phyloP scores from a whole-genome alignment of 257 asterid genomes.

The Capsicum pubescens region DNA sequence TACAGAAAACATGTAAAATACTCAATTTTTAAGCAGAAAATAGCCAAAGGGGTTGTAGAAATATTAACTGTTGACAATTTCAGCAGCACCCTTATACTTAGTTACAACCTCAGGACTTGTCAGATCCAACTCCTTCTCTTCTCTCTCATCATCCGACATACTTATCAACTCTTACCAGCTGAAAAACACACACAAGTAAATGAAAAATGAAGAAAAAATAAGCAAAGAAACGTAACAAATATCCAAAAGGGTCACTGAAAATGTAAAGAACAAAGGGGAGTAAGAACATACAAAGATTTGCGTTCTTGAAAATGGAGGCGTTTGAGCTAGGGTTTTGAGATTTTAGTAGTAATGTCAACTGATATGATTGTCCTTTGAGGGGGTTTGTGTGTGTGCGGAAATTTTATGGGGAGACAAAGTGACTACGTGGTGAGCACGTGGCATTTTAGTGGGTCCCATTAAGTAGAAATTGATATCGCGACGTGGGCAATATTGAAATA shows the following conservation, averaged over 20 bases:
- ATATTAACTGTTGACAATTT: constrained; percentile 75
- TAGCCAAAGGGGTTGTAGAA: background rate
- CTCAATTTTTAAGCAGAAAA: background rate
- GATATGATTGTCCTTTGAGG: background rate
- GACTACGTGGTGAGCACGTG: background rate
- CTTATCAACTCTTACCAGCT: constrained; percentile 33
- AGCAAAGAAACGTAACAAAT: background rate
- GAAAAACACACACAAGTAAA: constrained; percentile 8
- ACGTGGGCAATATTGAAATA: background rate
- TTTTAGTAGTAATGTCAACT: background rate
- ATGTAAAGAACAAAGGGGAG: background rate
- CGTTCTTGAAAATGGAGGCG: constrained; percentile 13
- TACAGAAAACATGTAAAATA: background rate
- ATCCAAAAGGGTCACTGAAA: background rate
- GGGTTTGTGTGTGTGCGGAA: background rate
- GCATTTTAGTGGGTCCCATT: background rate
- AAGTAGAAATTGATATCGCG: background rate
- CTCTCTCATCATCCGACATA: constrained; percentile 95
- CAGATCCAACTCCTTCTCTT: constrained; percentile 94
- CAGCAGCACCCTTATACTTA: constrained; percentile 89
- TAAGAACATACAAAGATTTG: too few relatives aligned
- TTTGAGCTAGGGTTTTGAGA: constrained; percentile 43
- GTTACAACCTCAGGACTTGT: constrained; percentile 86
- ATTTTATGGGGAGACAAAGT: constrained; percentile 2
- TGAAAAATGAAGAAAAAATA: background rate